A percentile compares a stretch with the other conserved stretches of the same genome.
Evolutionary conservation across 2,329 filamentous ascomycete genomes (phyloP).

Genomic region (Alternaria gansuensis): DNA sequence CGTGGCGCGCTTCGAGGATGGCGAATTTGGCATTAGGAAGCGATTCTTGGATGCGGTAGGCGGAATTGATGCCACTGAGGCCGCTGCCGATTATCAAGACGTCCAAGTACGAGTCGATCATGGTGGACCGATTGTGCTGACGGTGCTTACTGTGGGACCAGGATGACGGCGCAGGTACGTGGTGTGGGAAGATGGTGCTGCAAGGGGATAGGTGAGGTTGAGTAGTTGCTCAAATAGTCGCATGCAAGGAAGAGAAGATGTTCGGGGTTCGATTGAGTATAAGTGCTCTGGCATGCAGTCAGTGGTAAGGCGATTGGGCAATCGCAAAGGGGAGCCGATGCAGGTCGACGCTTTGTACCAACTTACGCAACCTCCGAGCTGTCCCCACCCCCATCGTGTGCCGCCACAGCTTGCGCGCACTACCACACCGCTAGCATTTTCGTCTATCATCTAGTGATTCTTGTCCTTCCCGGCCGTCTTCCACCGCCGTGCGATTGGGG

Average conservation of each 20-base stretch:
- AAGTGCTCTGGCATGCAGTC: background rate
- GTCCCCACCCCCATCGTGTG: constrained; percentile 8
- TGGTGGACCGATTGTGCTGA: constrained; percentile 4
- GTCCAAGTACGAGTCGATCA: constrained; percentile 49
- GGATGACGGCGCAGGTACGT: constrained; percentile 3
- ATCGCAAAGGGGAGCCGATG: constrained; percentile 11
- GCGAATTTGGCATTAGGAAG: constrained; percentile 67
- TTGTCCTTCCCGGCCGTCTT: constrained; percentile 3
- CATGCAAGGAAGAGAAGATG: too few species aligned
- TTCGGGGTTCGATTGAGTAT: background rate
- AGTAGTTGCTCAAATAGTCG: background rate
- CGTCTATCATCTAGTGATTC: background rate
- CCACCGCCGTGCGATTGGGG: constrained; percentile 8
- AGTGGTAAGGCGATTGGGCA: constrained; percentile 1
- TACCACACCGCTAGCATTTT: background rate
- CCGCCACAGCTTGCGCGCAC: constrained; percentile 7
- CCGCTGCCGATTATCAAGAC: constrained; percentile 75
- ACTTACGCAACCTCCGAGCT: constrained; percentile 1
- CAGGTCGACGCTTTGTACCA: constrained; percentile 8
- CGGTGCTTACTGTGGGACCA: background rate
- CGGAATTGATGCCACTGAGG: constrained; percentile 77
- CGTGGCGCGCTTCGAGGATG: constrained; percentile 72
- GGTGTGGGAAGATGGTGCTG: background rate
- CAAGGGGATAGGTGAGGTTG: background rate
- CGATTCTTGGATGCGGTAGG: constrained; percentile 71